Base-by-base conservation (phyloP, 2,329 filamentous ascomycete species). In the Paraphaeosphaeria minitans region DNA sequence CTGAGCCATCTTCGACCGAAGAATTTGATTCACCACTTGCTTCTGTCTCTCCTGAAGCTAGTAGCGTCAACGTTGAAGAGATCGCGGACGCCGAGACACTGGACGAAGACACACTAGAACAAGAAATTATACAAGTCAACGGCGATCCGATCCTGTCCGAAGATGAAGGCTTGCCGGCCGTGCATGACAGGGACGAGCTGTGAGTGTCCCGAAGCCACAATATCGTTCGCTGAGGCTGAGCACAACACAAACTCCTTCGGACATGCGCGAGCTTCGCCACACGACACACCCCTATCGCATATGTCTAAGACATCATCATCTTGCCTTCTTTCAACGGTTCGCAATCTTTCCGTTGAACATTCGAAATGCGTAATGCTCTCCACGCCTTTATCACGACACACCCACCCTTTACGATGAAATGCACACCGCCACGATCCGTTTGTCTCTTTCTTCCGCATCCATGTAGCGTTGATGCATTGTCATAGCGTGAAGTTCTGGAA, bases 381-480 rank as follows among this genome's bases (percentile, higher is more conserved):
- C 12, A 2, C 22, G n/a, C 24, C 37, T 8, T 27, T 56, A 35
- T 51, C 27, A 56, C 54, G 47, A 56, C 16, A 27, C 13, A 35
- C 46, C 16, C 3, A 42, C 43, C 22, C 49, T 43, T 45, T 35
- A 57, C 42, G 55, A 57, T 2, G 13, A 48, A 57, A 57, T 22
- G 55, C 43, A 52, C 33, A 50, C 31, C 37, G 54, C 45, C 37
- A 41, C 47, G n/a, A 33, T n/a, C 19, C 22, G 19, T 33, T 19
- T 29, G 9, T 51, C n/a, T 45, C 19, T 51, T 51, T 56, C 39
- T 10, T 56, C 52, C 50, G 9, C 16, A 31, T 24, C 10, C 19
- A 13, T 55, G 22, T 33, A 55, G 53, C 53, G 46, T 55, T 43
- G 7, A 24, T 49, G 53, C 53, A 43, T 41, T 49, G 24, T 42